phyloP scores from a whole-genome alignment of 805 yeast genomes.

The Ogataea paraovalis region DNA sequence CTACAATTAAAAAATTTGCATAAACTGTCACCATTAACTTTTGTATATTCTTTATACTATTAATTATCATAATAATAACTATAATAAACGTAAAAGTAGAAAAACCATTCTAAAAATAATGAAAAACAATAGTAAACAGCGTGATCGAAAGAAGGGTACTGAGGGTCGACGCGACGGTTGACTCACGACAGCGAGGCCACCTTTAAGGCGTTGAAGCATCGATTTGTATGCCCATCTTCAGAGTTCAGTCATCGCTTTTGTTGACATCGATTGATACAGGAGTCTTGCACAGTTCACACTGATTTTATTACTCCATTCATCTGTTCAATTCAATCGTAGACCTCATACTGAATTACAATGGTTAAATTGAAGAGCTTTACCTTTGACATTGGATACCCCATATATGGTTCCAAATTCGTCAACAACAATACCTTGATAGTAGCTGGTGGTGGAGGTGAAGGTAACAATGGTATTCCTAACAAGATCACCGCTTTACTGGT shows the following conservation, averaged over 20 bases:
- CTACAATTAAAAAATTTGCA: background rate
- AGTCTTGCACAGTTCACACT: too few species aligned
- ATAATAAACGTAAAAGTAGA: background rate
- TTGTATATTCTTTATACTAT: too few species aligned
- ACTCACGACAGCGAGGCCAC: too few species aligned
- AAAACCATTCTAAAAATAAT: too few species aligned
- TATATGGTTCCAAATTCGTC: conserved; percentile 73
- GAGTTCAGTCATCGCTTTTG: too few species aligned
- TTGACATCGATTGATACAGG: too few species aligned
- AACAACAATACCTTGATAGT: conserved; percentile 58
- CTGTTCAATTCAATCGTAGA: too few species aligned
- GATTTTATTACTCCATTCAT: too few species aligned
- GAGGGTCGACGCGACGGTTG: background rate
- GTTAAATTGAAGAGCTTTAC: conserved; percentile 22
- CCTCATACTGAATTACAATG: conserved; percentile 12
- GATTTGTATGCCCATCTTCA: background rate
- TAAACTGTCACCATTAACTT: background rate
- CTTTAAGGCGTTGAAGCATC: background rate
- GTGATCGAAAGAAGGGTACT: too few species aligned
- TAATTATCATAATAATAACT: too few species aligned
- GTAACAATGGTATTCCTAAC: conserved; percentile 83
- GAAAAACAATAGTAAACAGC: too few species aligned
- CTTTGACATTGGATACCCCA: conserved; percentile 59
- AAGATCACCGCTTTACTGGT: conserved; percentile 65
- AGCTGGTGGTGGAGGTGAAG: conserved; percentile 96